phyloP scores from a whole-genome alignment of 208 protist species.

The Tritrichomonas foetus region DNA sequence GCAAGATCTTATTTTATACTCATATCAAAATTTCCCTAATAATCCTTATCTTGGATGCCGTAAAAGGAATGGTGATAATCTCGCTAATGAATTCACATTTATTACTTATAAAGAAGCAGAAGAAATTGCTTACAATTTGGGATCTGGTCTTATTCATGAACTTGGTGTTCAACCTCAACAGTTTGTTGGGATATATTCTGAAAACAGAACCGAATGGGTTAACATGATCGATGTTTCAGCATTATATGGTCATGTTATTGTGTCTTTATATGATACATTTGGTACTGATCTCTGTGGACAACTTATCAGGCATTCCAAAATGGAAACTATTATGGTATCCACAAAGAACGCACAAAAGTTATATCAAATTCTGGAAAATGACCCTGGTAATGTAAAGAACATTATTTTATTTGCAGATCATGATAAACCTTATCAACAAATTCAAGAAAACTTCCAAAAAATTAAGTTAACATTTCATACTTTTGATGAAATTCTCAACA shows the following conservation, averaged over 20 bases:
- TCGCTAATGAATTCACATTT: not conserved
- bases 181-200: not conserved
- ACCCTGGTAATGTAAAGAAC: not conserved
- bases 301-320: not conserved
- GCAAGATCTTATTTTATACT: not conserved
- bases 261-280: not conserved
- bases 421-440: too few species aligned
- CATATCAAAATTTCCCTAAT: not conserved
- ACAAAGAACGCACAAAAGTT: not conserved
- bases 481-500: not conserved
- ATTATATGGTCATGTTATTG: constrained; percentile 29
- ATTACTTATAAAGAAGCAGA: not conserved
- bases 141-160: not conserved
- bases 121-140: not conserved
- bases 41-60: not conserved
- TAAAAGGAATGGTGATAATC: not conserved
- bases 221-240: not conserved
- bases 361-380: not conserved
- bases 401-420: not conserved
- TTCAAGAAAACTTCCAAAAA: not conserved
- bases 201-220: not conserved
- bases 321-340: not conserved
- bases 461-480: not conserved
- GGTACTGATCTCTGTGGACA: not conserved
- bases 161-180: not conserved